phyloP scores from a whole-genome alignment of 768 basidiomycete species.

The Tylopilus felleus region DNA sequence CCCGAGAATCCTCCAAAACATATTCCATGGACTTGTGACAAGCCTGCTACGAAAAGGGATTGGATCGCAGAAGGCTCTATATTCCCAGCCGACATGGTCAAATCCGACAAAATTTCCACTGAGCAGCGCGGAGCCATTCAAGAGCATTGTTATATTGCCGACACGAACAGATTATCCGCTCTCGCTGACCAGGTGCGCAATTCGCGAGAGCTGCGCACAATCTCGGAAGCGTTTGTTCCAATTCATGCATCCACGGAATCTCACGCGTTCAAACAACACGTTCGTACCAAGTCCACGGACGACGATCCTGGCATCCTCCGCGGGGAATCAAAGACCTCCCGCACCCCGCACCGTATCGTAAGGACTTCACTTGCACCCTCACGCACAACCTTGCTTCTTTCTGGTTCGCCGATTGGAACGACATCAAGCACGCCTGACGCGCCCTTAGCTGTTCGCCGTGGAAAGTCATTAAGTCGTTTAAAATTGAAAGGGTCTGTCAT shows the following conservation, averaged over 20 bases:
- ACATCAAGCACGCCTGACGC: slow-evolving; percentile 6
- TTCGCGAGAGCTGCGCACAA: slow-evolving; percentile 1
- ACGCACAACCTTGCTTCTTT: neutral
- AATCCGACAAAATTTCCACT: slow-evolving; percentile 3
- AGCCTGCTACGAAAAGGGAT: slow-evolving; percentile 12
- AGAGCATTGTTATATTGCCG: neutral
- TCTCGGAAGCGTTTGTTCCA: slow-evolving; percentile 2
- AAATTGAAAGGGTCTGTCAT: slow-evolving; percentile 19
- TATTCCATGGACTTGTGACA: slow-evolving; percentile 29
- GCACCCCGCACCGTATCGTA: neutral
- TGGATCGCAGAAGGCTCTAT: slow-evolving; percentile 34
- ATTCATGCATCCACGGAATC: neutral
- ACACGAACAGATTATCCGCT: neutral
- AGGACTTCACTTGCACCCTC: slow-evolving; percentile 1
- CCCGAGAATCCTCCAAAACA: slow-evolving; percentile 26
- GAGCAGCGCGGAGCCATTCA: slow-evolving; percentile 1
- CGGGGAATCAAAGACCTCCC: slow-evolving; percentile 3
- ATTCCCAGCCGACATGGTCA: slow-evolving; percentile 18
- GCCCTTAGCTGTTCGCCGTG: slow-evolving; percentile 40
- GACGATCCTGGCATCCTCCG: slow-evolving; percentile 2
- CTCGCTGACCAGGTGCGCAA: neutral
- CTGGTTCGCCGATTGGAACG: neutral
- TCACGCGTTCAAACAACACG: neutral
- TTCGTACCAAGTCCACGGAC: slow-evolving; percentile 10
- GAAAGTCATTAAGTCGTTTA: slow-evolving; percentile 32